Percentiles rank a stretch among this genome's conserved stretches.
Conservation (phyloP, 2,329 filamentous ascomycete species). For the Orbilia blumenaviensis region DNA sequence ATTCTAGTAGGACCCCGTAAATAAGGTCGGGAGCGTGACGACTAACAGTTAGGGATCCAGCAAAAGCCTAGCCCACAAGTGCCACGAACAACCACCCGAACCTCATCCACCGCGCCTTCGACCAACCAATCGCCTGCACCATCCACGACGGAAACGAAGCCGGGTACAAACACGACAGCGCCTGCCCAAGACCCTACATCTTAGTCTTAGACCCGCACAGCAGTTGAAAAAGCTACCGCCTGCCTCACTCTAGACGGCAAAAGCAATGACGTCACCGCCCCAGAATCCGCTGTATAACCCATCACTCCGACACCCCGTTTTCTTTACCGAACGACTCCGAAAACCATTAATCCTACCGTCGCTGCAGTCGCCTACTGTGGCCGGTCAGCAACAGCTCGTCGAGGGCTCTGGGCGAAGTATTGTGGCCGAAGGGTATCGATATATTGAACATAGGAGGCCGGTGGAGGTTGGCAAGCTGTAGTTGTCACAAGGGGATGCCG, state of each 20-base stretch:
- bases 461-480: conserved; percentile 42
- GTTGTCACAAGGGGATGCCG: not conserved
- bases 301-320: conserved; percentile 75
- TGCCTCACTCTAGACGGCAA: not conserved
- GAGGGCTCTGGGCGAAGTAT: conserved; percentile 61
- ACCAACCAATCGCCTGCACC: not conserved
- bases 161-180: not conserved
- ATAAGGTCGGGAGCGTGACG: not conserved
- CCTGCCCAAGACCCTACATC: not conserved
- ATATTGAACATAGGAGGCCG: conserved; percentile 62
- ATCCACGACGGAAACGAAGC: not conserved
- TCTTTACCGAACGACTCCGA: conserved; percentile 74
- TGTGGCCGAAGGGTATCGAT: conserved; percentile 71
- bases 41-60: not conserved
- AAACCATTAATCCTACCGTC: conserved; percentile 63
- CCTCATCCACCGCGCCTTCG: conserved; percentile 3
- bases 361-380: conserved; percentile 57
- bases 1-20: not conserved
- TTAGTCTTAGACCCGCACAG: not conserved
- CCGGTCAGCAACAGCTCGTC: conserved; percentile 57
- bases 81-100: conserved; percentile 29
- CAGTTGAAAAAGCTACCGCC: not conserved
- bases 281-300: conserved; percentile 64
- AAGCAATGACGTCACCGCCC: conserved; percentile 46
- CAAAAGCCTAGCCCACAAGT: conserved; percentile 19